Evolutionary conservation across 2,329 filamentous ascomycete genomes (phyloP), one percentile per base, ranked within the genome.

Genomic region (Xylariaceae sp.): DNA sequence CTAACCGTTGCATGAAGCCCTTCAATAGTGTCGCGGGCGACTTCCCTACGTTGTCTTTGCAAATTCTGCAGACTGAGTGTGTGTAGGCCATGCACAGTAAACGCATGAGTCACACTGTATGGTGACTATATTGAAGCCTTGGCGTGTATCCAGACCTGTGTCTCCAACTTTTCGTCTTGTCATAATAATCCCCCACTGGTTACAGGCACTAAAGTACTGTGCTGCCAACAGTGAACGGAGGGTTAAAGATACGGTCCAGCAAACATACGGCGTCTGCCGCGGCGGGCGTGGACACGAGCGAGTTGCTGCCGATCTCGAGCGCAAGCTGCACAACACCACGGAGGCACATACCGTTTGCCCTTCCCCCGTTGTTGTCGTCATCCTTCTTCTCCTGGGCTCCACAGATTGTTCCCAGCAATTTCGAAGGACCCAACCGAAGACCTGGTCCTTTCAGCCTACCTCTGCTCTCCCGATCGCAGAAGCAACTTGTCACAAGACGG

Each of bases 271-370:
- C 37, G 11, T 39, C 41, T 54, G 51, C 29, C 29, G 51, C 46
- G 51, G 47, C 46, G 51, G 47, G 40, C 40, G 26, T 47, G 35
- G 43, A 32, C 43, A 45, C 29, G 30, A 45, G 29, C 43, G 32
- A 45, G 11, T 31, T 30, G 43, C 50, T 41, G 50, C 50, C 37
- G 43, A 41, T 31, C 44, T 42, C 31, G 37, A 46, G 29, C 41
- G 51, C 51, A 54, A 19, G 29, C 43, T 45, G 43, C 43, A 45
- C 43, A 49, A 43, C 46, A 45, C 51, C 30, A 52, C 57, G 57
- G 57, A 56, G 54, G 54, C 52, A 59, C 54, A 49, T 59, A 51
- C 54, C 51, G 39, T 35, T 43, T 50, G 35, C 11, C 44, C 49
- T 30, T 34, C 32, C 32, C 32, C 32, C 32, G 32, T 34, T 47